These are phyloP conservation scores for Ceriops zippeliana DNA, from an alignment of 345 rosid genomes.

Conservation along the genomic window DNA sequence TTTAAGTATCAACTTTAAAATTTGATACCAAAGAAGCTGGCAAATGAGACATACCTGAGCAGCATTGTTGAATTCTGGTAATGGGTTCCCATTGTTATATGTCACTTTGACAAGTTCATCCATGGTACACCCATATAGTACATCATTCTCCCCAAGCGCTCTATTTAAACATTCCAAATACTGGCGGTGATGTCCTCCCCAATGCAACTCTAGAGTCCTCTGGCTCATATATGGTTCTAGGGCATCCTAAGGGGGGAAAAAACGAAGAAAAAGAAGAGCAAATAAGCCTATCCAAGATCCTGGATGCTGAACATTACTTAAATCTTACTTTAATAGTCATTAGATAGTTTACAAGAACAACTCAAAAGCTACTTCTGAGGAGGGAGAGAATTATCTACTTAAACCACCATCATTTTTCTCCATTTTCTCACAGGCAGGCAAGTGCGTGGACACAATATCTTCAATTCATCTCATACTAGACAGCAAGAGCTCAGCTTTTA, in stretches of 20 bases:
- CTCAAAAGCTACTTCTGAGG: too few relatives aligned
- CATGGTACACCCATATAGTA: constrained; percentile 71
- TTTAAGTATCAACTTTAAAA: background rate
- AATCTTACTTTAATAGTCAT: too few relatives aligned
- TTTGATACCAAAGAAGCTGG: too few relatives aligned
- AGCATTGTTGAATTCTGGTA: constrained; percentile 80
- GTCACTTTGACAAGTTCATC: constrained; percentile 81
- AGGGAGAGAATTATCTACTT: too few relatives aligned
- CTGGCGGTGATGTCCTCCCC: constrained; percentile 69
- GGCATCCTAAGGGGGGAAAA: constrained; percentile 51
- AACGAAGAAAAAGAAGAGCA: background rate
- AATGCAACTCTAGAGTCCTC: constrained; percentile 66
- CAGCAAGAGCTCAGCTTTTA: background rate
- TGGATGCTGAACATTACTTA: too few relatives aligned
- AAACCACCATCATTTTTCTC: too few relatives aligned
- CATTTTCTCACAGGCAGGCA: too few relatives aligned
- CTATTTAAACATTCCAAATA: constrained; percentile 70
- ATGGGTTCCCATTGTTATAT: constrained; percentile 82
- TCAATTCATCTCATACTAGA: too few relatives aligned
- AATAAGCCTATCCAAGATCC: background rate
- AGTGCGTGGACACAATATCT: too few relatives aligned
- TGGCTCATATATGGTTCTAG: constrained; percentile 85
- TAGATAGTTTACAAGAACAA: too few relatives aligned
- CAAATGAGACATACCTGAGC: constrained; percentile 49
- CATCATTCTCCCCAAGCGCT: constrained; percentile 55